Base-by-base conservation (phyloP, 176 grass and related monocot species). In the Hordeum marinum region DNA sequence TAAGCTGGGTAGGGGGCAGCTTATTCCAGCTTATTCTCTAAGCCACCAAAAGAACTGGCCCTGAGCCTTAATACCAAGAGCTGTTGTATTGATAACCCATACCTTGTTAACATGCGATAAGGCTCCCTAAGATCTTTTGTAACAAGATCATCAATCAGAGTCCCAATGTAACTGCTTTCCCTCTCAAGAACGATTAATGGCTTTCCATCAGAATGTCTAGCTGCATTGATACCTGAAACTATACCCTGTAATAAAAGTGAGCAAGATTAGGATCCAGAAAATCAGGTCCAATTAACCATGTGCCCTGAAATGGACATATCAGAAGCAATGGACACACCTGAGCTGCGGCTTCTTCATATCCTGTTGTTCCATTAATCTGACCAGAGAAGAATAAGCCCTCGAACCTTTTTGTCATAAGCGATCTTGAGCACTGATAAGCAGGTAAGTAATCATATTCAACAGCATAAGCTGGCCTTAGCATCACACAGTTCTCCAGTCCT, bases 91-190 rank as follows among this genome's bases (percentile, higher is more conserved):
- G 34, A 78, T 83, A 77, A 20, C 3, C 0, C 40, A 34, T 92
- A 98, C 96, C 93, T 95, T 84, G 93, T 95, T 87, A 98, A 80
- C 93, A 95, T 95, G 80, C 96, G 90, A 63, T 98, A 98, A 26
- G 96, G 96, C 78, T 98, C 96, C 82, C 96, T 90, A 61, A 95
- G 91, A 88, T 99, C 96, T 92, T 99, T 99, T 72, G 96, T 99
- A 40, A 96, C 93, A 86, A 99, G 91, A 94, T 99, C 96, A 66
- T 99, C 96, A 76, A 99, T 99, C 52, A 99, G 68, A 90, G 96
- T 99, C 17, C 96, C 96, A 45, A 96, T 92, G 45, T 96, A 94
- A 79, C 96, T 94, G 87, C 93, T 99, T 88, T 96, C 96, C 76
- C 96, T 99, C 84, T 99, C 96, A 89, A 99, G 93, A 91, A 99